Base-by-base conservation (phyloP, 140 eudicot genomes). In the Cichorium intybus region DNA sequence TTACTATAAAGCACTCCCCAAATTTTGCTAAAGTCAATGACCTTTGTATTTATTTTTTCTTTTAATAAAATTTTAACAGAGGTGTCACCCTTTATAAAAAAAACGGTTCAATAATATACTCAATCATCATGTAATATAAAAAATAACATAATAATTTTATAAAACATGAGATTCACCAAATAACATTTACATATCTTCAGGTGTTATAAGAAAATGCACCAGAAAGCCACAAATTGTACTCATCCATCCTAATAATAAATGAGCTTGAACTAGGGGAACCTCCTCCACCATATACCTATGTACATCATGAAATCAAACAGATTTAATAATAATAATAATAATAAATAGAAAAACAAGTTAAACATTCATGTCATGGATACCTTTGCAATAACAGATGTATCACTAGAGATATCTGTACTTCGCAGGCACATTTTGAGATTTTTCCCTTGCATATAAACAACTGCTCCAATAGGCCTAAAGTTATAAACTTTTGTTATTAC, bases 231-330 rank as follows among this genome's bases (percentile, higher is more conserved):
- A 69, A 73, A 76, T 85, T 85, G 56, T 87, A 91, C 76, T 87
- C 97, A 74, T 87, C 97, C 96, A 91, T 91, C 69, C 91, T 77
- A 64, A 91, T 87, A 47, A 91, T 87, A 75, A 91, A 91, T 26
- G 97, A 91, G 76, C 97, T 87, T 28, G 96, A 91, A 73, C 84
- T 69, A 28, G 74, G 84, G 34, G 79, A 68, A 50, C 97, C 96
- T 49, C 97, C 97, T 47, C 96, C 97, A 74, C 97, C 97, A 63
- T 91, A 91, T 69, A 79, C 96, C 97, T 91, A 48, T 75, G 45
- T 39, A 70, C 68, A 77, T 53, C 24, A 34, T 53, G 26, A 70
- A 47, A 48, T 35, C 58, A 41, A 68, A 56, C 39, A 60, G 7
- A 51, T 37, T n/a, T 41, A 20, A 43, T 57, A 20, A 43, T 7